Evolutionary conservation across 2,329 filamentous ascomycete species (phyloP).

Genomic region (Periconia macrospinosa): DNA sequence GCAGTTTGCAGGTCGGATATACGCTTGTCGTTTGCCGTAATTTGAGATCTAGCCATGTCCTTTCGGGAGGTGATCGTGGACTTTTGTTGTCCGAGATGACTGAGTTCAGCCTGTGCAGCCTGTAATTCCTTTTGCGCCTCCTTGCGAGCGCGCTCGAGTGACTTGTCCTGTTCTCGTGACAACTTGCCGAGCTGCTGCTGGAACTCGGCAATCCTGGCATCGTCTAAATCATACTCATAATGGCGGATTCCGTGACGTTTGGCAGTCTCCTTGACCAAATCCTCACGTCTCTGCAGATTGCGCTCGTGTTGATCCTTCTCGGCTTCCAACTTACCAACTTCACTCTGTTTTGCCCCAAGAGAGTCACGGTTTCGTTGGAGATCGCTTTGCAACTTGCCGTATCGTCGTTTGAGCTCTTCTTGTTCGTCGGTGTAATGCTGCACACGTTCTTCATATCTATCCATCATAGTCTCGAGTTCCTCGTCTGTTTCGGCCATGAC

Average conservation of each 20-base stretch:
- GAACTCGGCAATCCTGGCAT: constrained; percentile 74
- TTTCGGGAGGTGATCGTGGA: constrained; percentile 74
- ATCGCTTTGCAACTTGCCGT: constrained; percentile 62
- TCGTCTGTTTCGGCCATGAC: constrained; percentile 79
- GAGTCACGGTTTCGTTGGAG: constrained; percentile 50
- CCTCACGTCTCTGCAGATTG: constrained; percentile 70
- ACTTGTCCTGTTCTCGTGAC: constrained; percentile 74
- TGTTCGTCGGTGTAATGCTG: constrained; percentile 65
- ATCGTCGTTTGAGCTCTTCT: constrained; percentile 64
- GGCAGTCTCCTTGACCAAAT: constrained; percentile 77
- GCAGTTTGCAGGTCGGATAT: constrained; percentile 67
- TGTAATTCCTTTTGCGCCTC: constrained; percentile 75
- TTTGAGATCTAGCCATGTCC: constrained; percentile 70
- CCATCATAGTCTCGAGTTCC: constrained; percentile 70
- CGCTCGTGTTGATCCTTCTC: constrained; percentile 86
- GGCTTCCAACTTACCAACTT: constrained; percentile 78
- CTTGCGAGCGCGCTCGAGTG: constrained; percentile 72
- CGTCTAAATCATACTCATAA: constrained; percentile 77
- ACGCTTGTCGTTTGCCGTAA: constrained; percentile 72
- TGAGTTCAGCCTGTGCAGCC: constrained; percentile 71
- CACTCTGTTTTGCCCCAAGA: constrained; percentile 54
- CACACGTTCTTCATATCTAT: constrained; percentile 78
- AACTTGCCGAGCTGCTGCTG: constrained; percentile 75
- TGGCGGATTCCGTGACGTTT: constrained; percentile 78
- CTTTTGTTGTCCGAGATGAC: constrained; percentile 73